phyloP scores from a whole-genome alignment of 2,329 filamentous ascomycete species.

The Fusarium sp. region DNA sequence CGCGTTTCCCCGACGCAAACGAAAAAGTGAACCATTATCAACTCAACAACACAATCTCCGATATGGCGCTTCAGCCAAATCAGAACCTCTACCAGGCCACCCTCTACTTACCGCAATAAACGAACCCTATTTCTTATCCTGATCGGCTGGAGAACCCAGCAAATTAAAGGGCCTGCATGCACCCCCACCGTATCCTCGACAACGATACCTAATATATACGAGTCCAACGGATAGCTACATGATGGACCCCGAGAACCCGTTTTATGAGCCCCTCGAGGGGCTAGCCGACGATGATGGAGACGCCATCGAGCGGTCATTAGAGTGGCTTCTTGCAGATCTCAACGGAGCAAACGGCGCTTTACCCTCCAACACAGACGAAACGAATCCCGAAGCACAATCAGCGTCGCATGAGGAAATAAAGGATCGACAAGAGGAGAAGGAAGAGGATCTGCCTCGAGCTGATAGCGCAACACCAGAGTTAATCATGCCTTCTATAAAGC shows the following conservation, averaged over 20 bases:
- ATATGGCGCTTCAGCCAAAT: conserved; percentile 15
- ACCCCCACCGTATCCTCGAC: conserved; percentile 24
- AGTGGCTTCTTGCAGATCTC: conserved; percentile 22
- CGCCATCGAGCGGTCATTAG: conserved; percentile 25
- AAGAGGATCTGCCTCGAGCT: background rate
- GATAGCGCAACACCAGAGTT: background rate
- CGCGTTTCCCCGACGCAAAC: conserved; percentile 39
- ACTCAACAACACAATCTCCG: conserved; percentile 7
- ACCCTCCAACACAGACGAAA: background rate
- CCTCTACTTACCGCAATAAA: background rate
- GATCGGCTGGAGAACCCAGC: background rate
- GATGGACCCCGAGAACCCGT: conserved; percentile 37
- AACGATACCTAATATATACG: conserved; percentile 6
- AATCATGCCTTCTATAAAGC: background rate
- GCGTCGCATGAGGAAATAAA: background rate
- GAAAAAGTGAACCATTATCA: conserved; percentile 18
- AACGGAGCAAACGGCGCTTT: conserved; percentile 5
- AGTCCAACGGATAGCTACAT: conserved; percentile 12
- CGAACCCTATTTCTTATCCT: background rate
- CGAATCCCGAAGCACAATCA: background rate
- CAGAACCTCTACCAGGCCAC: background rate
- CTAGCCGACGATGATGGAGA: conserved; percentile 5
- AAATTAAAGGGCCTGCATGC: background rate
- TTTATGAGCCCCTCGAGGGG: conserved; percentile 21
- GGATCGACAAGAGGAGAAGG: background rate